These are phyloP conservation scores for Orbilia oligospora DNA, from an alignment of 2,329 filamentous ascomycete species.

Conservation along the genomic window DNA sequence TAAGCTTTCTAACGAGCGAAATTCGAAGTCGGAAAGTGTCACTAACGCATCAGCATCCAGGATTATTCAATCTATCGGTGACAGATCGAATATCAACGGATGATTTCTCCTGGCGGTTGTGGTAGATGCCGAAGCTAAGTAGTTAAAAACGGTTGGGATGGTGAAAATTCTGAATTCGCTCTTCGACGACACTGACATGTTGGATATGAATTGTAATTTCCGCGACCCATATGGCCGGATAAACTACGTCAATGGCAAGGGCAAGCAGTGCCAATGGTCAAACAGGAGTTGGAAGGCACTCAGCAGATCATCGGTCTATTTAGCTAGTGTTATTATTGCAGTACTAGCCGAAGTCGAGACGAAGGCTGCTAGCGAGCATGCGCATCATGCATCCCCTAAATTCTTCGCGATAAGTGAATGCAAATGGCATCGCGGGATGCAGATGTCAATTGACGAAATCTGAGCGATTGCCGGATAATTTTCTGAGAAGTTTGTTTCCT, in stretches of 20 bases:
- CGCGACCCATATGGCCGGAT: conserved; percentile 50
- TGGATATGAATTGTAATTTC: conserved; percentile 50
- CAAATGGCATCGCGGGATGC: conserved; percentile 11
- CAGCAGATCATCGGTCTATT: conserved; percentile 44
- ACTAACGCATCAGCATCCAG: conserved; percentile 23
- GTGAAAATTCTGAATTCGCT: conserved; percentile 39
- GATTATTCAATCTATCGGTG: conserved; percentile 51
- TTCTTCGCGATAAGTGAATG: conserved; percentile 31
- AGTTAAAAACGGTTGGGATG: conserved; percentile 9
- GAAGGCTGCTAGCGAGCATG: conserved; percentile 33
- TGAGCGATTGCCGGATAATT: neutral
- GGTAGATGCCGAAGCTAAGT: conserved; percentile 18
- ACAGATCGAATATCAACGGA: conserved; percentile 36
- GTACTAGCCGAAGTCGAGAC: conserved; percentile 42
- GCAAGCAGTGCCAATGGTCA: conserved; percentile 1
- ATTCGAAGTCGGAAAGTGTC: neutral
- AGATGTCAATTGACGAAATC: conserved; percentile 16
- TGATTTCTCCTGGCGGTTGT: conserved; percentile 15
- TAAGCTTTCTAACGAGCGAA: neutral
- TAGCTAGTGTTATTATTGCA: conserved; percentile 31
- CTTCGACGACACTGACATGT: conserved; percentile 21
- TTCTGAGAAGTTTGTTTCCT: too few species aligned
- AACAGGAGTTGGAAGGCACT: conserved; percentile 36
- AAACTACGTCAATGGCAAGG: conserved; percentile 54
- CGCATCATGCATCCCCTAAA: conserved; percentile 29